Base-by-base conservation (phyloP, 108 stramenopile species). In the Skeletonema marinoi region DNA sequence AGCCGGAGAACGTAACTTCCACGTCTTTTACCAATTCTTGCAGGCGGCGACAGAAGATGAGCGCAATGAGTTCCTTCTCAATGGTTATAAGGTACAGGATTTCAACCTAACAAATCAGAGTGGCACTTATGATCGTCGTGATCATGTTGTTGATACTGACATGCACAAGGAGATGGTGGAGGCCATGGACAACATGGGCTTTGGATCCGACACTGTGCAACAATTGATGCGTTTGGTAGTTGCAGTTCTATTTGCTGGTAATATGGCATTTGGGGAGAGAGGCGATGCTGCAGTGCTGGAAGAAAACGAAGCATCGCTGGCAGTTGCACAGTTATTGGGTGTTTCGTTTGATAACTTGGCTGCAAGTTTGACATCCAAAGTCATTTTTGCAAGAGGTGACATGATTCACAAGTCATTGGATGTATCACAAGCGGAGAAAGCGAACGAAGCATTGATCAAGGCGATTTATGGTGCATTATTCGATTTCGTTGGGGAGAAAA, bases 381-480 rank as follows among this genome's bases (percentile, higher is more conserved):
- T 82, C 6, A 75, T 90, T n/a, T 71, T 86, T 60, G 79, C 75
- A 1, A 76, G 88, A 60, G 73, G 78, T 31, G 89, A 91, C 32
- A 70, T 82, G n/a, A 88, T 89, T 19, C 72, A 82, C n/a, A 86
- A 86, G 44, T 73, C 73, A 21, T 72, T 93, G 64, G 82, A 80
- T n/a, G 78, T 77, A 9, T 65, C 69, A 48, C 73, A 80, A 54
- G 93, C 96, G 3, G 76, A 80, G 51, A 90, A 96, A 35, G 87
- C 89, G 14, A 85, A 92, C n/a, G 94, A 97, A 68, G 96, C 96
- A 7, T 74, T 98, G 54, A 94, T 96, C 16, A 98, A 98, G 83
- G 91, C 88, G 8, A 80, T 98, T 58, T 98, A 97, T 81, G 88
- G 89, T 12, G 84, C 85, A 4, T 70, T 93, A 16, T 97, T 97